phyloP scores from a whole-genome alignment of 345 rosid species.

The Eucalyptus pauciflora region DNA sequence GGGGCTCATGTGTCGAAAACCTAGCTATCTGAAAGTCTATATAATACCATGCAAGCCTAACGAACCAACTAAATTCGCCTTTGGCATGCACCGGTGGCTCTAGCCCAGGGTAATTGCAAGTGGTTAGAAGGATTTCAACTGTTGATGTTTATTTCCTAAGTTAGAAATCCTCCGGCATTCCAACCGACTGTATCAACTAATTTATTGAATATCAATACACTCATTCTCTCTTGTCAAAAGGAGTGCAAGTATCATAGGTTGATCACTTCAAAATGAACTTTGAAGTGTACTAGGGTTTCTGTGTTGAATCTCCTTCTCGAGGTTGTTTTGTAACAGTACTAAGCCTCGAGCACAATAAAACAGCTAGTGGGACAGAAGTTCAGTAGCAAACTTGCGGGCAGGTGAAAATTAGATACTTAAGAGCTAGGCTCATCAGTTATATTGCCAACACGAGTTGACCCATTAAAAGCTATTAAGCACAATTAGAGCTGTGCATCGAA shows the following conservation, averaged over 20 bases:
- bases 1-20: not conserved
- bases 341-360: not conserved
- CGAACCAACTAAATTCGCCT: not conserved
- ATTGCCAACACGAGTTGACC: not conserved
- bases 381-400: not conserved
- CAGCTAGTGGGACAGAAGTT: not conserved
- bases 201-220: not conserved
- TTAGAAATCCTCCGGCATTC: not conserved
- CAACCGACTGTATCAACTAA: not conserved
- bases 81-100: not conserved
- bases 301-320: not conserved
- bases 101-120: not conserved
- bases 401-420: not conserved
- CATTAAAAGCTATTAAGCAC: not conserved
- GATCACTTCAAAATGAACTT: not conserved
- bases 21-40: not conserved
- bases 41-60: not conserved
- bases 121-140: not conserved
- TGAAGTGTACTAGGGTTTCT: not conserved
- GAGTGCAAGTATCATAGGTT: not conserved
- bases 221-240: not conserved
- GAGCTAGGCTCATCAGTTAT: not conserved
- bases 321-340: not conserved
- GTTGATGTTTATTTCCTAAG: not conserved
- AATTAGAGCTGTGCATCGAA: not conserved